Evolutionary conservation across 768 basidiomycete species (phyloP).

Genomic region (Lentinula guzmanii): DNA sequence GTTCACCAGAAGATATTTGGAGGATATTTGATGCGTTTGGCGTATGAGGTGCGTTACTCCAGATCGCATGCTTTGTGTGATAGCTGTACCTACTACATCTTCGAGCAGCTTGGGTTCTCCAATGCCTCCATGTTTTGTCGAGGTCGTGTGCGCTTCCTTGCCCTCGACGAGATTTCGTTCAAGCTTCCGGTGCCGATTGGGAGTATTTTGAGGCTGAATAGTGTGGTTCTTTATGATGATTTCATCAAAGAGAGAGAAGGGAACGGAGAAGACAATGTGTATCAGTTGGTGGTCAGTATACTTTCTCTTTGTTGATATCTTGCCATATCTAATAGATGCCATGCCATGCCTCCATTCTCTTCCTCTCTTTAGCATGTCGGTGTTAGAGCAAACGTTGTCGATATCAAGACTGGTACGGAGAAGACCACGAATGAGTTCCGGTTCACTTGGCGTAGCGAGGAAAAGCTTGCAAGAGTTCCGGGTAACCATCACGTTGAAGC

Average conservation of each 20-base stretch:
- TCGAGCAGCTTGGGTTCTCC: slow-evolving; percentile 59
- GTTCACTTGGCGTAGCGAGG: slow-evolving; percentile 61
- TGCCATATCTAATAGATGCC: slow-evolving; percentile 5
- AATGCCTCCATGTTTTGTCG: slow-evolving; percentile 67
- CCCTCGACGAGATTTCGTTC: slow-evolving; percentile 78
- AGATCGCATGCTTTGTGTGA: not conserved
- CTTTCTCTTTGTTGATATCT: no score
- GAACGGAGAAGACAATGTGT: not conserved
- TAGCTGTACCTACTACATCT: not conserved
- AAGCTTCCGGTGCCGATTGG: slow-evolving; percentile 79
- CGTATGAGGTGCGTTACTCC: slow-evolving; percentile 49
- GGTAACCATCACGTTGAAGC: not conserved
- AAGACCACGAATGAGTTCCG: slow-evolving; percentile 71
- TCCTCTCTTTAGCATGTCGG: slow-evolving; percentile 50
- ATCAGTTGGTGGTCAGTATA: not conserved
- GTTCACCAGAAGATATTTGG: slow-evolving; percentile 84
- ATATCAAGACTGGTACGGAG: slow-evolving; percentile 58
- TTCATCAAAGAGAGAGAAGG: not conserved
- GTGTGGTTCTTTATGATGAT: slow-evolving; percentile 42
- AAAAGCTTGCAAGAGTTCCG: slow-evolving; percentile 10
- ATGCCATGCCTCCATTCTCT: not conserved
- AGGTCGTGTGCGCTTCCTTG: slow-evolving; percentile 63
- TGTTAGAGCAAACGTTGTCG: slow-evolving; percentile 67
- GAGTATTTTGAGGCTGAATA: slow-evolving; percentile 69
- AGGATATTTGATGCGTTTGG: slow-evolving; percentile 55